These are phyloP conservation scores for Pyricularia grisea DNA, from an alignment of 2,329 filamentous ascomycete genomes.

Conservation along the genomic window DNA sequence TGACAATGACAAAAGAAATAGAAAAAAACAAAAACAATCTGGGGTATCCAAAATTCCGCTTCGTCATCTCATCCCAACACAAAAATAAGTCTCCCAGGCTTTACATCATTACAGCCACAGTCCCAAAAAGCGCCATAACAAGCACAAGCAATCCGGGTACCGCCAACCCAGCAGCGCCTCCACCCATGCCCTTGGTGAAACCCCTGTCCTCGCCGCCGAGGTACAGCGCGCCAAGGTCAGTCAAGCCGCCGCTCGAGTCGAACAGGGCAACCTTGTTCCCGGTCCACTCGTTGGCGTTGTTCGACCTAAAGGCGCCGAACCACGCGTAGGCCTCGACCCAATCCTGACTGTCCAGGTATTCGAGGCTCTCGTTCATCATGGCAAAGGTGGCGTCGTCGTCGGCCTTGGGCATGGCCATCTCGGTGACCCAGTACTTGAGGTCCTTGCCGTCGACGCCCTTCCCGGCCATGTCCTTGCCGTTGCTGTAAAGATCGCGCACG, in stretches of 20 bases:
- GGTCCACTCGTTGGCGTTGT: slow-evolving; percentile 55
- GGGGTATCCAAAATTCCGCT: neutral
- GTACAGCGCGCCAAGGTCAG: slow-evolving; percentile 70
- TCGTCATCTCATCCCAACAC: neutral
- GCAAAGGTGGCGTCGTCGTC: slow-evolving; percentile 42
- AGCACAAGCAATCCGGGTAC: neutral
- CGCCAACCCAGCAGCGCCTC: slow-evolving; percentile 2
- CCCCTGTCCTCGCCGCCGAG: slow-evolving; percentile 41
- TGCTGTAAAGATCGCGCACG: slow-evolving; percentile 23
- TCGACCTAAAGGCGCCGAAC: slow-evolving; percentile 61
- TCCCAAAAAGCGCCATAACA: neutral
- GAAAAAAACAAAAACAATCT: neutral
- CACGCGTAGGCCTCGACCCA: slow-evolving; percentile 64
- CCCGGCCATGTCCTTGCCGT: slow-evolving; percentile 5
- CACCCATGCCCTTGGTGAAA: slow-evolving; percentile 23
- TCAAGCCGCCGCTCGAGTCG: slow-evolving; percentile 58
- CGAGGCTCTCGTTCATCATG: slow-evolving; percentile 58
- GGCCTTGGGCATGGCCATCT: slow-evolving; percentile 26
- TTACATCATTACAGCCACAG: neutral
- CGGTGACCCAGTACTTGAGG: slow-evolving; percentile 27
- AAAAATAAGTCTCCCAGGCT: too few species aligned
- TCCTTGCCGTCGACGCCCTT: neutral
- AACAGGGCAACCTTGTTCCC: slow-evolving; percentile 66
- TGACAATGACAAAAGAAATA: neutral
- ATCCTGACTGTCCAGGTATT: slow-evolving; percentile 56